phyloP scores from a whole-genome alignment of 1,139 yeast genomes.

The Nakaseomyces delphensis region DNA sequence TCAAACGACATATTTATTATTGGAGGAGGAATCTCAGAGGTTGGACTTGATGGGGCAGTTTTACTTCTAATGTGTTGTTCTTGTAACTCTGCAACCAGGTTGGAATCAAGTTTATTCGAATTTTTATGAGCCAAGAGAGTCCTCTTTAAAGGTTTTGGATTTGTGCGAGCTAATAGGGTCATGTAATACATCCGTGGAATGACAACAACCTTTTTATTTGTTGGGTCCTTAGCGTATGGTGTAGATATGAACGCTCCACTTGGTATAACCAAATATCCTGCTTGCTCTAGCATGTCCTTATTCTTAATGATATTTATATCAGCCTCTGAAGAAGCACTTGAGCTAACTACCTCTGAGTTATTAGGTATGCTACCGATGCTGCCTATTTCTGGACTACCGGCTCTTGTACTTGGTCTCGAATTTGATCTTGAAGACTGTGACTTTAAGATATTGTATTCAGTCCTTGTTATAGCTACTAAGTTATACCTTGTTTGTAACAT shows the following conservation, averaged over 20 bases:
- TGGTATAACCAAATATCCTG: conserved; percentile 49
- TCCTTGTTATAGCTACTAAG: conserved; percentile 10
- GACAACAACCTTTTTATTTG: conserved; percentile 50
- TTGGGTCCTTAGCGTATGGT: conserved; percentile 43
- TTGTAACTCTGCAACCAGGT: conserved; percentile 1
- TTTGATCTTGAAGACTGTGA: not conserved
- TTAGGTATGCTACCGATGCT: too few relatives aligned
- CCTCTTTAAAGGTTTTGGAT: conserved; percentile 3
- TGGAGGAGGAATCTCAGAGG: conserved; percentile 1
- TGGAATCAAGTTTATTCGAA: not conserved
- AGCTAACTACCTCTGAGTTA: conserved; percentile 9
- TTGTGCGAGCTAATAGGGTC: conserved; percentile 12
- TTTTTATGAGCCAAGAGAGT: not conserved
- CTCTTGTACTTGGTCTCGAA: not conserved
- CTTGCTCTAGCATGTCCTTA: conserved; percentile 34
- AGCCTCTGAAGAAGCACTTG: conserved; percentile 9
- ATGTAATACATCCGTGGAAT: conserved; percentile 57
- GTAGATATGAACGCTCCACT: conserved; percentile 47
- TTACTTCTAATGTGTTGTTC: conserved; percentile 1
- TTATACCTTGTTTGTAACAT: not conserved
- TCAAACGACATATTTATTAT: not conserved
- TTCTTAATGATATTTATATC: not conserved
- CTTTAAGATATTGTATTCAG: conserved; percentile 10
- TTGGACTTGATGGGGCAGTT: conserved; percentile 6
- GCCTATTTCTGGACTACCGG: conserved; percentile 4